Base-by-base conservation (phyloP, 805 yeast species). In the Lachancea sp. region DNA sequence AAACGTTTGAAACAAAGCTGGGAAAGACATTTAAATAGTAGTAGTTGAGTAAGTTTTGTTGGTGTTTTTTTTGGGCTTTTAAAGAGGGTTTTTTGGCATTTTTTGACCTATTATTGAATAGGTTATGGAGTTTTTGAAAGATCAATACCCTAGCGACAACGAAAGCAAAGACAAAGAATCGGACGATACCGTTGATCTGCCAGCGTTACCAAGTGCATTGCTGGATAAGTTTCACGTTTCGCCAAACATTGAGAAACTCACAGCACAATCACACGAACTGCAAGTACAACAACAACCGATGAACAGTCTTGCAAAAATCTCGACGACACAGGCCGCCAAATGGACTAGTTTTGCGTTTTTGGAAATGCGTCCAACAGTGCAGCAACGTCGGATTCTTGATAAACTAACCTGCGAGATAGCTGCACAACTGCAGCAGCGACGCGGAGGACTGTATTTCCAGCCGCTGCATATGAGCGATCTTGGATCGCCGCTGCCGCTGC, bases 401-500 rank as follows among this genome's bases (percentile, higher is more conserved):
- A 37, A 41, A 12, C 17, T 50, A 25, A 26, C 56, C 12, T 15
- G 16, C 27, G 20, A 41, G 6, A 48, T 50, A 32, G 54, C 53
- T 33, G 26, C 29, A 6, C 37, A 15, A 12, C 17, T 37, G 20
- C 18, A 25, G 20, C 18, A 25, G 12, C 18, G 13, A 9, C 22
- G 10, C 7, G 43, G 32, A 7, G 43, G 32, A 7, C 32, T 33
- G 15, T 5, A 7, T 3, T 53, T 59, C 25, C 48, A 55, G 34
- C 66, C 67, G 1, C 35, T 55, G 35, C 55, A 48, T 37, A n/a
- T 49, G 8, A 51, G 56, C 15, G 39, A 53, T 2, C 46, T 62
- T 18, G 65, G 65, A 1, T 49, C 65, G 3, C 62, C 62, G 2
- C 17, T 42, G 12, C 58, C 62, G 1, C 45, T 63, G 26, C 68